phyloP scores from a whole-genome alignment of 306 rosid genomes.

The Cucurbita argyrosperma region DNA sequence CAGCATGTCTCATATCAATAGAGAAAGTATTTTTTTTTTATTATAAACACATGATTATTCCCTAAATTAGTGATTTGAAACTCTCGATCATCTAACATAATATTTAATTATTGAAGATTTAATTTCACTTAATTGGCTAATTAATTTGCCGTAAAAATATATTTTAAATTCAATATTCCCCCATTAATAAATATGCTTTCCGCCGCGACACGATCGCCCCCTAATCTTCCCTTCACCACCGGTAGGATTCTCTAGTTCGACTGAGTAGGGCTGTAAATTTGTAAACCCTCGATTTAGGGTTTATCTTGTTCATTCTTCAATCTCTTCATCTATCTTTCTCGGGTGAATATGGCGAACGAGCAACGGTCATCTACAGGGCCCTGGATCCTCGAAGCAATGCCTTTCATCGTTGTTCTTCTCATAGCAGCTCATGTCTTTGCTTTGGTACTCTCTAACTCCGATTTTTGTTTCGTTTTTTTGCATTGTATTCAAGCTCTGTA shows the following conservation, averaged over 20 bases:
- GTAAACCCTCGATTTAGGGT: neutral
- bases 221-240: neutral
- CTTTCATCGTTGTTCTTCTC: constrained; percentile 40
- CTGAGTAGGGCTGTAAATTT: neutral
- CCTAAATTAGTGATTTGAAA: too few species aligned
- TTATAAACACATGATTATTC: too few species aligned
- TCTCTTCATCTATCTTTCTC: neutral
- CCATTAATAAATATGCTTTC: neutral
- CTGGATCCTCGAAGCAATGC: constrained; percentile 51
- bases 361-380: constrained; percentile 34
- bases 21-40: too few species aligned
- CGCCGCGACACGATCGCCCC: neutral
- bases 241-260: neutral
- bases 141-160: neutral
- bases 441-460: constrained; percentile 28
- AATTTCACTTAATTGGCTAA: too few species aligned
- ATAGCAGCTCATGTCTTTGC: constrained; percentile 81
- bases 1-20: too few species aligned
- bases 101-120: too few species aligned
- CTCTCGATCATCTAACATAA: too few species aligned
- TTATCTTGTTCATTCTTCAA: neutral
- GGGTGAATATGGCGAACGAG: constrained; percentile 37
- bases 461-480: neutral
- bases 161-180: neutral
- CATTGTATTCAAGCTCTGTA: neutral